Percentiles rank a stretch among this genome's conserved stretches.
phyloP scores from a whole-genome alignment of 2,329 filamentous ascomycete genomes.

The Hawksworthiomyces lignivorus region DNA sequence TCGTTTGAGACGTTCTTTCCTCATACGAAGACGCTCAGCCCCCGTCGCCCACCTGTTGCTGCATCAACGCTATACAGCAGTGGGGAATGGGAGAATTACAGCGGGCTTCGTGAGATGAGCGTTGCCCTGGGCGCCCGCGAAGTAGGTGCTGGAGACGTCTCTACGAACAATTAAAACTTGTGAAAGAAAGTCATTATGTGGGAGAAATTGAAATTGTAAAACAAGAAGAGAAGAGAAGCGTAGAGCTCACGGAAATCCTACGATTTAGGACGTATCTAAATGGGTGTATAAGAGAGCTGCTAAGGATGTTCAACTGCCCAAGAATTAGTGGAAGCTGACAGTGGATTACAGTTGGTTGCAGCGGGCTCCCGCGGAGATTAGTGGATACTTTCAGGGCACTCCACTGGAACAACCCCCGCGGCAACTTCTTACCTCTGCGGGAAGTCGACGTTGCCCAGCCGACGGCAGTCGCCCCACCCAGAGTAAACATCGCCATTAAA shows the following conservation, averaged over 20 bases:
- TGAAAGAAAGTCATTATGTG: too few relatives aligned
- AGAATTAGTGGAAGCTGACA: too few relatives aligned
- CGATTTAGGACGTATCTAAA: too few relatives aligned
- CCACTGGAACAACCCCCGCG: slow-evolving; percentile 1
- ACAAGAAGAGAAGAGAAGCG: too few relatives aligned
- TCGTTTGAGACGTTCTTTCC: not conserved
- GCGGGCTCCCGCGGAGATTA: not conserved
- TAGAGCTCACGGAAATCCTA: too few relatives aligned
- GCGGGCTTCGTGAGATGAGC: not conserved
- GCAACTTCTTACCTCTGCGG: not conserved
- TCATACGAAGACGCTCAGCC: not conserved
- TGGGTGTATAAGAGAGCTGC: too few relatives aligned
- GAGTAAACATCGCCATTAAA: slow-evolving; percentile 18
- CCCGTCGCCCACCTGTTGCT: slow-evolving; percentile 11
- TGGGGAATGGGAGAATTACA: slow-evolving; percentile 4
- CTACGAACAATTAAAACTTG: too few relatives aligned
- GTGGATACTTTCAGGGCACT: too few relatives aligned
- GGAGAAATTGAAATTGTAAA: too few relatives aligned
- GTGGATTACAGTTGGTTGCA: slow-evolving; percentile 1
- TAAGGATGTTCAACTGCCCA: too few relatives aligned
- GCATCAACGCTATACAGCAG: slow-evolving; percentile 12
- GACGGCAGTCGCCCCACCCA: slow-evolving; percentile 2
- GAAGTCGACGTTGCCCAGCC: slow-evolving; percentile 10
- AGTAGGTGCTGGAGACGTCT: too few relatives aligned
- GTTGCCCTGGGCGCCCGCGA: not conserved